Conservation (phyloP, 129 eudicot genomes). For the Solidago caesia region DNA sequence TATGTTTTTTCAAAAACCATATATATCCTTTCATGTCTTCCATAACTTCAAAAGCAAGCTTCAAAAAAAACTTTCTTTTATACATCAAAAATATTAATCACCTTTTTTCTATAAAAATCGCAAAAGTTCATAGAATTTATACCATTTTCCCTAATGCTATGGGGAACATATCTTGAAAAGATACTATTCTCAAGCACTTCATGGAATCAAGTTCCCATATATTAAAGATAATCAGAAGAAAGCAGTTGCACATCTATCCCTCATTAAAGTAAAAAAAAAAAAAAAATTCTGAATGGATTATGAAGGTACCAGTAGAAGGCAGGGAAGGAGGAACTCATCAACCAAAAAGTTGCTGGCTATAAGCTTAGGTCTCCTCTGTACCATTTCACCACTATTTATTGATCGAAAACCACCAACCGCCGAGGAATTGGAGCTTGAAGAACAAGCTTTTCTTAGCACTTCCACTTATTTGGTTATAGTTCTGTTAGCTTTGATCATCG, state of each 20-base stretch:
- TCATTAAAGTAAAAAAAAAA: neutral
- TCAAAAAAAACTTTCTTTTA: neutral
- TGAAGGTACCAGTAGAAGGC: constrained; percentile 27
- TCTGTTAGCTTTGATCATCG: constrained; percentile 51
- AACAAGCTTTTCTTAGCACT: constrained; percentile 33
- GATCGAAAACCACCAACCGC: constrained; percentile 34
- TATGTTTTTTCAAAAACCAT: neutral
- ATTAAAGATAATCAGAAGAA: constrained; percentile 24
- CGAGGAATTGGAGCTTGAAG: constrained; percentile 54
- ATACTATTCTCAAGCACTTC: constrained; percentile 23
- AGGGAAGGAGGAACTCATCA: constrained; percentile 43
- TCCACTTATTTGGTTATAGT: constrained; percentile 50
- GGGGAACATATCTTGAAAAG: constrained; percentile 30
- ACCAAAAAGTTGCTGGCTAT: constrained; percentile 54
- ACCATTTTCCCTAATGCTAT: constrained; percentile 24
- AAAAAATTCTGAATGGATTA: constrained; percentile 46
- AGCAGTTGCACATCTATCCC: neutral
- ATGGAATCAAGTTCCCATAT: constrained; percentile 33
- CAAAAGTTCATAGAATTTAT: neutral
- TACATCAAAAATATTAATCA: constrained; percentile 19
- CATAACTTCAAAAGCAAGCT: constrained; percentile 15
- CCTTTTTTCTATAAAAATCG: constrained; percentile 19
- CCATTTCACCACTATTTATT: constrained; percentile 72
- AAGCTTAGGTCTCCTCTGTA: constrained; percentile 55
- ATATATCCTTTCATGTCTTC: neutral